A percentile compares a stretch with the other conserved stretches of the same genome.
Conservation (phyloP, 345 rosid genomes). For the Populus simonii region DNA sequence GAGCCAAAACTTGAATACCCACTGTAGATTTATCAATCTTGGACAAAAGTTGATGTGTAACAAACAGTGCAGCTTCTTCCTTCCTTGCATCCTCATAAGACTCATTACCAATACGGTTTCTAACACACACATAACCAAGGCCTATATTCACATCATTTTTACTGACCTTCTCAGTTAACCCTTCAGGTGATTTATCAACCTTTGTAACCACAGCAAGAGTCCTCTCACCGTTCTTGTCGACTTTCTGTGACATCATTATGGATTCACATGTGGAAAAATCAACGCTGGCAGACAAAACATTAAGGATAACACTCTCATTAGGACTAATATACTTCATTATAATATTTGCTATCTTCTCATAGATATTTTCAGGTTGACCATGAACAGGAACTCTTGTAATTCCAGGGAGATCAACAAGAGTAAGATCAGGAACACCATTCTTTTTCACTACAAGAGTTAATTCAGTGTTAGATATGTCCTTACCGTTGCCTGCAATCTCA, state of each 20-base stretch:
- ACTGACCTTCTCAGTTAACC: slow-evolving; percentile 40
- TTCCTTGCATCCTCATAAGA: slow-evolving; percentile 31
- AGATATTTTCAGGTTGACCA: slow-evolving; percentile 47
- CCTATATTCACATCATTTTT: slow-evolving; percentile 50
- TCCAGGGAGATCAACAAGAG: slow-evolving; percentile 63
- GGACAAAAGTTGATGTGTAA: slow-evolving; percentile 17
- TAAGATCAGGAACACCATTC: slow-evolving; percentile 46
- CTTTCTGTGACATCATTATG: slow-evolving; percentile 47
- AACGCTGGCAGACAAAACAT: slow-evolving; percentile 42
- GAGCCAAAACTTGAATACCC: slow-evolving; percentile 37
- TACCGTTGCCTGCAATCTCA: slow-evolving; percentile 47
- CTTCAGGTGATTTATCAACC: slow-evolving; percentile 49
- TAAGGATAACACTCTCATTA: slow-evolving; percentile 46
- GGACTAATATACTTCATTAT: slow-evolving; percentile 46
- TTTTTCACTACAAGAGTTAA: slow-evolving; percentile 49
- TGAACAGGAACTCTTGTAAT: slow-evolving; percentile 52
- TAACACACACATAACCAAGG: slow-evolving; percentile 46
- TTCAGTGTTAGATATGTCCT: slow-evolving; percentile 40
- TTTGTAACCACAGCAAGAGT: slow-evolving; percentile 56
- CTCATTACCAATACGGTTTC: slow-evolving; percentile 41
- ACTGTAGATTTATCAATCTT: slow-evolving; percentile 37
- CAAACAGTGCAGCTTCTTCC: slow-evolving; percentile 28
- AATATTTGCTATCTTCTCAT: slow-evolving; percentile 41
- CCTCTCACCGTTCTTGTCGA: slow-evolving; percentile 42
- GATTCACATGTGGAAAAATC: slow-evolving; percentile 58